Base-by-base conservation (phyloP, 371 early-diverging fungal species). In the Mucor velutinosus region DNA sequence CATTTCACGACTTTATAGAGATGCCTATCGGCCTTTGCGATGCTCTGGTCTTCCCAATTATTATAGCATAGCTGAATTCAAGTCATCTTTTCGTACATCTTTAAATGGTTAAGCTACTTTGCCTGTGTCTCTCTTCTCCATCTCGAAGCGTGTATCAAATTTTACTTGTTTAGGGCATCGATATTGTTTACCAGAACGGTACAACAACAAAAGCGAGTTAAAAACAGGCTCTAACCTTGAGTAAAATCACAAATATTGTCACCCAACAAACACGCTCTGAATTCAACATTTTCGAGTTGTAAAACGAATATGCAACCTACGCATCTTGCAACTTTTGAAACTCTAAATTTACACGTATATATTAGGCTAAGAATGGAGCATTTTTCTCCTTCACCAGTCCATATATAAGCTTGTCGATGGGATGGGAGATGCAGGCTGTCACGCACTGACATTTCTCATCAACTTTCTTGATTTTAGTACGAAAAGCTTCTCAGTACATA, bases 401-500 rank as follows among this genome's bases (percentile, higher is more conserved):
- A 17, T 41, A 12, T 12, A 12, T 41, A 5, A 41, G 41, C 41
- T 15, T 17, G 41, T 41, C 41, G 41, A 41, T 41, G 41, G 1
- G 14, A 43, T 27, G n/a, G 15, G 45, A 43, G 39, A 59, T 37
- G 37, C 59, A 59, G 17, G 25, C 25, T 59, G 39, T 59, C 39
- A 59, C 59, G 59, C 59, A 59, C 59, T 59, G 59, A 59, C 59
- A 59, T 59, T 59, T 53, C 53, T 53, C 53, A 53, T 53, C 27
- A 53, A 53, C 7, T 25, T 53, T 53, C 53, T 53, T 53, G 23
- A 53, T 53, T 25, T 27, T 53, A 27, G 53, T 27, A 27, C 0
- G 4, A 11, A 53, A 27, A 53, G 23, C 47, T 47, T 47, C 47
- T 21, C 19, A 47, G 2, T 47, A 47, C 47, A 47, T 17, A 14